Conservation (phyloP, 768 basidiomycete genomes). For the Mycena floridula region DNA sequence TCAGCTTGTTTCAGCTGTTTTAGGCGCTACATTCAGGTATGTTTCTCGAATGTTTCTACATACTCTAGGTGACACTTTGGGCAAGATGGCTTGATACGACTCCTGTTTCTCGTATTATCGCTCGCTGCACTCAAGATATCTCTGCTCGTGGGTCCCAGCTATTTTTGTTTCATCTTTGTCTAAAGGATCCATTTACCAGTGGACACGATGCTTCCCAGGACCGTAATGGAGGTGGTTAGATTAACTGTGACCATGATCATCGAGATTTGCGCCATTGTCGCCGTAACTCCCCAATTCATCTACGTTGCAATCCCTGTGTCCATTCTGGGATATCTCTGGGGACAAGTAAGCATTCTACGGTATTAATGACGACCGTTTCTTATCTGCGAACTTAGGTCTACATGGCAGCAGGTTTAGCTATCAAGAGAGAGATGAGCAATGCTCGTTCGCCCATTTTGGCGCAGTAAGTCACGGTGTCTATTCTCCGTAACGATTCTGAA, state of each 20-base stretch:
- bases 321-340: constrained; percentile 35
- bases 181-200: background rate
- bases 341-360: constrained; percentile 14
- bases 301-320: constrained; percentile 39
- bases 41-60: background rate
- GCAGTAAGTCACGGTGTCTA: constrained; percentile 11
- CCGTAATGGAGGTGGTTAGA: constrained; percentile 21
- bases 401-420: constrained; percentile 39
- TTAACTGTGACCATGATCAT: constrained; percentile 29
- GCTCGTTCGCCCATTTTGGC: constrained; percentile 24
- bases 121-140: constrained; percentile 45
- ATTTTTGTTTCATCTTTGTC: constrained; percentile 22
- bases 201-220: constrained; percentile 11
- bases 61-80: background rate
- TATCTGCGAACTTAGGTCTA: constrained; percentile 24
- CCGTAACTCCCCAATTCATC: constrained; percentile 39
- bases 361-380: background rate
- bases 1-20: constrained; percentile 28
- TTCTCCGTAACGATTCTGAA: constrained; percentile 2
- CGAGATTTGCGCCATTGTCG: constrained; percentile 36
- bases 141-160: constrained; percentile 12
- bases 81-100: constrained; percentile 21
- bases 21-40: constrained; percentile 36
- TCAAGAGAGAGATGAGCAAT: constrained; percentile 43
- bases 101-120: constrained; percentile 29